A percentile compares a stretch with the other conserved stretches of the same genome.
phyloP scores from a whole-genome alignment of 176 grass and related monocot genomes.

The Ensete ventricosum region DNA sequence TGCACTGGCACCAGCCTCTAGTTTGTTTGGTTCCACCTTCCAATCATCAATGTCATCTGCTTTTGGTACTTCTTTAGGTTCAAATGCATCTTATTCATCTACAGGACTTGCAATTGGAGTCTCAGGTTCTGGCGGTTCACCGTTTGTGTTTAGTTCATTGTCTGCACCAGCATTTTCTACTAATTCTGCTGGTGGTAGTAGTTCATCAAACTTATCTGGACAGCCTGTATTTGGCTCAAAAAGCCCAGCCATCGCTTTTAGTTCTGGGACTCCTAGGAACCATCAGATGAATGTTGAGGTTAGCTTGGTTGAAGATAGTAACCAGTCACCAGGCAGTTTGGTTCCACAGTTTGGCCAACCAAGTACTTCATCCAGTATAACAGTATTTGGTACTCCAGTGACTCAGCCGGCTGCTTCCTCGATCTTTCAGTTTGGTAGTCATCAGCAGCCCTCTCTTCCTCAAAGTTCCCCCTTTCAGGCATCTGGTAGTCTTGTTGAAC shows the following conservation, averaged over 20 bases:
- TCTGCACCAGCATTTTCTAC: slow-evolving; percentile 28
- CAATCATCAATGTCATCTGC: slow-evolving; percentile 29
- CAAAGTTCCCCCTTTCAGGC: slow-evolving; percentile 35
- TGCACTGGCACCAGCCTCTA: slow-evolving; percentile 12
- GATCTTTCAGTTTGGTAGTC: slow-evolving; percentile 39
- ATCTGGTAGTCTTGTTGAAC: slow-evolving; percentile 33
- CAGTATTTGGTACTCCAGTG: slow-evolving; percentile 32
- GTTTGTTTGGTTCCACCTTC: slow-evolving; percentile 32
- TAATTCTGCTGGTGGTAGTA: not conserved
- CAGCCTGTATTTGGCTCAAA: slow-evolving; percentile 36
- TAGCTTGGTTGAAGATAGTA: slow-evolving; percentile 56
- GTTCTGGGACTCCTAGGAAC: slow-evolving; percentile 37
- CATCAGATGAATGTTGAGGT: slow-evolving; percentile 63
- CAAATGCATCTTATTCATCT: slow-evolving; percentile 10
- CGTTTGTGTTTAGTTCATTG: slow-evolving; percentile 37
- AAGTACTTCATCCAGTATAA: slow-evolving; percentile 12
- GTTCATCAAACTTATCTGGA: slow-evolving; percentile 5
- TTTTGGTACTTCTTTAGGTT: slow-evolving; percentile 31
- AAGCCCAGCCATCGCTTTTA: slow-evolving; percentile 25
- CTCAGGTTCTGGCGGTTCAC: slow-evolving; percentile 23
- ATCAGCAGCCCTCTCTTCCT: slow-evolving; percentile 29
- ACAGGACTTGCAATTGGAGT: slow-evolving; percentile 44
- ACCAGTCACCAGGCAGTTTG: slow-evolving; percentile 25
- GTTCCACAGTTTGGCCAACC: slow-evolving; percentile 40
- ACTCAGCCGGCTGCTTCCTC: slow-evolving; percentile 13